phyloP scores from a whole-genome alignment of 2,329 filamentous ascomycete species.

The Penicillium palitans region DNA sequence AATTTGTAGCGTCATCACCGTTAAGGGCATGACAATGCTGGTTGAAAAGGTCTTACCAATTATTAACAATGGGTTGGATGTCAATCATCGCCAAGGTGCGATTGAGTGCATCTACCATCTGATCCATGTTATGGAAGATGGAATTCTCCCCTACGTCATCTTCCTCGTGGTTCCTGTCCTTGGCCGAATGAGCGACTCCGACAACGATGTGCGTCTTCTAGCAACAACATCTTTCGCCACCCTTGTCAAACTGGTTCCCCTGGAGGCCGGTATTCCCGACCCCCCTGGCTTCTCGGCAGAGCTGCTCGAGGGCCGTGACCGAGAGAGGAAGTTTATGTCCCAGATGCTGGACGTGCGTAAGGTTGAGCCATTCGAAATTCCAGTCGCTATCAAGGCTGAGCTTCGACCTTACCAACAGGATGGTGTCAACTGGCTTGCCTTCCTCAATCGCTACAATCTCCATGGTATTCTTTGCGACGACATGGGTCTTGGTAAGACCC shows the following conservation, averaged over 20 bases:
- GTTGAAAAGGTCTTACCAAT: conserved; percentile 90
- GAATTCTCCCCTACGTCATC: conserved; percentile 94
- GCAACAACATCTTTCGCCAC: conserved; percentile 97
- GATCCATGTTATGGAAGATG: conserved; percentile 97
- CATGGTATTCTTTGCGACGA: conserved; percentile 98
- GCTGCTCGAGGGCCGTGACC: conserved; percentile 83
- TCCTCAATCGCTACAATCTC: conserved; percentile 95
- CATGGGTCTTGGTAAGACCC: conserved; percentile 97
- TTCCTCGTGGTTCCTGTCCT: conserved; percentile 97
- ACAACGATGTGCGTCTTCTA: conserved; percentile 90
- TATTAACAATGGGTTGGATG: conserved; percentile 85
- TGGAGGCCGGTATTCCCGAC: conserved; percentile 96
- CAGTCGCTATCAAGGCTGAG: conserved; percentile 94
- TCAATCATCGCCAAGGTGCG: conserved; percentile 86
- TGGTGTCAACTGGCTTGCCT: conserved; percentile 97
- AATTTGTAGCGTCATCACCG: conserved; percentile 92
- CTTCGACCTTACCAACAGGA: conserved; percentile 97
- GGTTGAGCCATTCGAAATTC: conserved; percentile 89
- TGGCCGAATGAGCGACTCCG: conserved; percentile 96
- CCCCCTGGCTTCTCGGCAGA: conserved; percentile 89
- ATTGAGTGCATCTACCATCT: conserved; percentile 96
- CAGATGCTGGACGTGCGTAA: conserved; percentile 97
- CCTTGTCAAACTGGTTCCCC: conserved; percentile 90
- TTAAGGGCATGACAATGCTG: conserved; percentile 92
- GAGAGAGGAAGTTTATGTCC: conserved; percentile 92